Evolutionary conservation across 1,139 yeast genomes (phyloP).

Genomic region (Saccharomyces hybrid): DNA sequence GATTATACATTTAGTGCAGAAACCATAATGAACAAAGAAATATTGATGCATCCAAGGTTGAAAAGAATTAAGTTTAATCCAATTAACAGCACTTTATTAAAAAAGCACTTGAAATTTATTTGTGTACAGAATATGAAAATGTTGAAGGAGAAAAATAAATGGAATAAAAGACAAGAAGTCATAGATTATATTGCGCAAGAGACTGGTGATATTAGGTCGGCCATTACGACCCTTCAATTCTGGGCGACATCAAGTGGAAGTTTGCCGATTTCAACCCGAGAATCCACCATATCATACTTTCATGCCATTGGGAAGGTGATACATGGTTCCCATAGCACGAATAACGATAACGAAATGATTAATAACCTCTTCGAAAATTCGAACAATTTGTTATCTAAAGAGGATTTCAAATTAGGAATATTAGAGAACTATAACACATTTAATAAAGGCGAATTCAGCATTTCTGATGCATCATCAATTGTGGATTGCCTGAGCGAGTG

Average conservation of each 20-base stretch:
- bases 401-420: conserved; percentile 35
- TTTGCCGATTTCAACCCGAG: conserved; percentile 31
- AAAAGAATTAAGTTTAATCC: conserved; percentile 60
- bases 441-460: conserved; percentile 25
- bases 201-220: conserved; percentile 70
- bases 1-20: conserved; percentile 56
- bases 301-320: conserved; percentile 67
- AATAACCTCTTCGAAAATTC: conserved; percentile 31
- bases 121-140: conserved; percentile 34
- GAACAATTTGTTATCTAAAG: conserved; percentile 27
- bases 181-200: conserved; percentile 36
- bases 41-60: conserved; percentile 38
- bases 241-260: conserved; percentile 40
- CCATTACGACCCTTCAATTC: conserved; percentile 61
- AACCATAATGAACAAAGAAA: conserved; percentile 49
- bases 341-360: conserved; percentile 31
- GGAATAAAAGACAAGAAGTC: conserved; percentile 34
- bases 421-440: conserved; percentile 39
- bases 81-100: conserved; percentile 58
- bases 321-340: conserved; percentile 41
- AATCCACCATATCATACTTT: conserved; percentile 47
- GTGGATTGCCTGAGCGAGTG: conserved; percentile 30
- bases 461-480: conserved; percentile 24
- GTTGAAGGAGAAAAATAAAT: conserved; percentile 34
- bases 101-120: conserved; percentile 45